These are phyloP conservation scores for Sanghuangporus sanghuang DNA, from an alignment of 1,284 basidiomycete genomes.

Conservation along the genomic window DNA sequence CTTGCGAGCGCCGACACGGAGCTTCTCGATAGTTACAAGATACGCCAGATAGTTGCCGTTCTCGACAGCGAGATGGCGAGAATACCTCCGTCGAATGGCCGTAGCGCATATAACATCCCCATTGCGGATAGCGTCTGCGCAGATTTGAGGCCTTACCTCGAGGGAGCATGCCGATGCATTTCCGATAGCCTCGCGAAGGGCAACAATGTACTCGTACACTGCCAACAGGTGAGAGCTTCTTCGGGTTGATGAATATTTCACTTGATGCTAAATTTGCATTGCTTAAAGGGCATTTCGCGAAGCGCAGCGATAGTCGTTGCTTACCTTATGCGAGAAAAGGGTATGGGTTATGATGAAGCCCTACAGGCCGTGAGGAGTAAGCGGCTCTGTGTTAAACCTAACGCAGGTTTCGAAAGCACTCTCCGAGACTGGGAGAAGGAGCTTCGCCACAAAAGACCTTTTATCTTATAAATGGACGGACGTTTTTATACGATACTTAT, in stretches of 20 bases:
- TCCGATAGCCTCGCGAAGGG: constrained; percentile 42
- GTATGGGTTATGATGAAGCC: constrained; percentile 64
- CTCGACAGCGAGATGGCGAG: constrained; percentile 41
- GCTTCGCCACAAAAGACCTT: neutral
- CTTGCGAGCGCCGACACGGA: constrained; percentile 14
- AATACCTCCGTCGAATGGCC: constrained; percentile 30
- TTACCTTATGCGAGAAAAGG: constrained; percentile 58
- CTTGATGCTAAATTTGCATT: neutral
- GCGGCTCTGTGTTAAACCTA: constrained; percentile 65
- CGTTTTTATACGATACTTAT: neutral
- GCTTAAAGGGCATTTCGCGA: constrained; percentile 57
- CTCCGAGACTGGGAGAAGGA: constrained; percentile 11
- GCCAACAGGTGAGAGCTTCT: constrained; percentile 50
- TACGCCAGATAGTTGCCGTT: constrained; percentile 50
- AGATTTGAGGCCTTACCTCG: constrained; percentile 49
- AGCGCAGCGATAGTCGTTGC: constrained; percentile 61
- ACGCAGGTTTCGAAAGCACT: constrained; percentile 43
- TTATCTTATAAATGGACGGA: neutral
- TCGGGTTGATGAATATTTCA: neutral
- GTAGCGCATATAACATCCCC: constrained; percentile 56
- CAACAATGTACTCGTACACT: constrained; percentile 57
- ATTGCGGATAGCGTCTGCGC: constrained; percentile 52
- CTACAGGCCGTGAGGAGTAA: constrained; percentile 49
- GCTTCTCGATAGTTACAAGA: constrained; percentile 2
- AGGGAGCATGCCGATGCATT: constrained; percentile 51